phyloP scores from a whole-genome alignment of 345 rosid species.

The Ceriops zippeliana region DNA sequence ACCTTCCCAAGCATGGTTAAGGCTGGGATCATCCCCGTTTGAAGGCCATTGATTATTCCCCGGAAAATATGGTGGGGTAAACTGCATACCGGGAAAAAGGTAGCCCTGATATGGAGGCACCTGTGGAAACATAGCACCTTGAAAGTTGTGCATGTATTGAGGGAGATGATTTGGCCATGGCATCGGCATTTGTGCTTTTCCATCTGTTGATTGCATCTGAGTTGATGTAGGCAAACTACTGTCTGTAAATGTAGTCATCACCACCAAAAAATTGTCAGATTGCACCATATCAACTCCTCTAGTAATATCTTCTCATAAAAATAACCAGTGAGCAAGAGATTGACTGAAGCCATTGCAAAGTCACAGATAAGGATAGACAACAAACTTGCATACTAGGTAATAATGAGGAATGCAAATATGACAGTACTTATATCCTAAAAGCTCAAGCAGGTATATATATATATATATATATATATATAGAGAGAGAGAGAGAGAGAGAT shows the following conservation, averaged over 20 bases:
- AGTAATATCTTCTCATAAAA: no score
- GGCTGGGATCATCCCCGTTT: constrained; percentile 49
- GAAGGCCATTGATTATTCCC: constrained; percentile 78
- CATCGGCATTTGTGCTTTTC: constrained; percentile 52
- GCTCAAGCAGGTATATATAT: neutral
- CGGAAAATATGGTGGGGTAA: constrained; percentile 65
- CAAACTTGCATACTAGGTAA: neutral
- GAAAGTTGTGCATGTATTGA: constrained; percentile 77
- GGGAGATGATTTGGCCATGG: constrained; percentile 76
- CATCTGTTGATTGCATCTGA: constrained; percentile 30
- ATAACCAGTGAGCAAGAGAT: no score
- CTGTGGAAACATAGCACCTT: constrained; percentile 60
- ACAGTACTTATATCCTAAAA: neutral
- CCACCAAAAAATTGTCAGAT: constrained; percentile 5
- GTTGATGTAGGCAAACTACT: constrained; percentile 28
- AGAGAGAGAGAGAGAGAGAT: no score
- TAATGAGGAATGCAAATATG: neutral
- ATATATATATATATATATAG: no score
- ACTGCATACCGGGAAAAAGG: constrained; percentile 69
- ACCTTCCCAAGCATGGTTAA: constrained; percentile 37
- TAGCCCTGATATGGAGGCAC: constrained; percentile 63
- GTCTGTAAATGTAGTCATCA: constrained; percentile 33
- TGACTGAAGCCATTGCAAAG: no score
- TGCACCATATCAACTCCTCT: no score
- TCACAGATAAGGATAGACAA: no score